Percentiles rank a stretch among this genome's conserved stretches.
Conservation (phyloP, 768 basidiomycete species). For the Lanmaoa rubissima region DNA sequence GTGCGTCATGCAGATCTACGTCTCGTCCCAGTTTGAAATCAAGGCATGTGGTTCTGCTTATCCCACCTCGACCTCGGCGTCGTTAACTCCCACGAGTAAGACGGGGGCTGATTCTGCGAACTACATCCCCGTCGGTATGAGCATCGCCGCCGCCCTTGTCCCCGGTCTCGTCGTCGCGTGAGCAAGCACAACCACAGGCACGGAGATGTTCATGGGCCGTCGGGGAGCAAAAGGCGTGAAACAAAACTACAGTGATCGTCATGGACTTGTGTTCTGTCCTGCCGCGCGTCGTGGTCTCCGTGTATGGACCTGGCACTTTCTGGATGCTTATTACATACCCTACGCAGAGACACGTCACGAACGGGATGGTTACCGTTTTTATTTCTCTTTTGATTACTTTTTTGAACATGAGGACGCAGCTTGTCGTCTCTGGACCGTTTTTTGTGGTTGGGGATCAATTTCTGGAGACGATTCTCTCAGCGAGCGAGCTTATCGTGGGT, state of each 20-base stretch:
- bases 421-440: no score
- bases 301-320: not conserved
- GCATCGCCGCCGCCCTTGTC: conserved; percentile 28
- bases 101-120: conserved; percentile 13
- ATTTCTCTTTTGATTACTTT: not conserved
- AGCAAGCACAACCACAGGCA: not conserved
- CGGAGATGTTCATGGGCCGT: not conserved
- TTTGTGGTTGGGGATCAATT: no score
- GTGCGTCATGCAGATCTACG: conserved; percentile 46
- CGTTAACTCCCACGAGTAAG: conserved; percentile 17
- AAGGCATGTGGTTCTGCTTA: conserved; percentile 54
- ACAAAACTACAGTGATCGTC: not conserved
- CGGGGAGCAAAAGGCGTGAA: not conserved
- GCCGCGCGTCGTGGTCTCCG: not conserved
- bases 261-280: not conserved
- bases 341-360: conserved; percentile 7
- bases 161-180: conserved; percentile 31
- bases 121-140: conserved; percentile 29
- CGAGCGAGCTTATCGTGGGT: no score
- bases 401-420: no score
- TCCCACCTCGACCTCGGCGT: conserved; percentile 37
- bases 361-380: not conserved
- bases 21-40: conserved; percentile 60
- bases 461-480: no score
- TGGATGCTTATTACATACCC: conserved; percentile 18